Evolutionary conservation across 441 rosid species (phyloP), one percentile per base, ranked within the genome.

Genomic region (Arabidopsis hybrid): DNA sequence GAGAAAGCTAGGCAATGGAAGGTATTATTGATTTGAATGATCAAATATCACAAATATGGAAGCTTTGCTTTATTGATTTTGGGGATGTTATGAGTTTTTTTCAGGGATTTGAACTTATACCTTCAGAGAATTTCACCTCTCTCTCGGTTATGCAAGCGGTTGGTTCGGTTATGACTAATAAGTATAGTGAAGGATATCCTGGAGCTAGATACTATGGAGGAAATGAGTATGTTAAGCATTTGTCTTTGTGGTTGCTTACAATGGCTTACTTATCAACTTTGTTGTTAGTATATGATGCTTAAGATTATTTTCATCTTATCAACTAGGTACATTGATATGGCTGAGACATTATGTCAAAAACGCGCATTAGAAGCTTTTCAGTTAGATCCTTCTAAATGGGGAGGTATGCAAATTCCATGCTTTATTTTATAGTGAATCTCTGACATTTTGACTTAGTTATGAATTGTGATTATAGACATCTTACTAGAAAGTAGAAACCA

Each of bases 1-100:
- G 97, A 95, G 91, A 92, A 95, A 60, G 94, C 97, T 18, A 85
- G 99, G 87, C 97, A 95, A 73, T 91, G 97, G 99, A 95, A 95
- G 95, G 99, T 90, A 49, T 61, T 7, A 8, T 7, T 42, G 4
- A 10, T 8, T 38, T 38, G 2, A 7, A 43, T 14, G 51, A 47
- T 47, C 18, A 47, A 14, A 16, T 16, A 4, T 46, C 53, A 50
- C 32, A 51, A 21, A 51, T 51, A 0, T 45, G 2, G 40, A 60
- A 47, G 8, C 36, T 57, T 59, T 14, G 1, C 0, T 32, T 6
- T 4, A 60, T 29, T 56, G 50, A 65, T 66, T 50, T 65, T 57
- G 51, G 16, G 60, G 56, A 21, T 50, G 38, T 57, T 67, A 18
- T 2, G 55, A 18, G 7, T 21, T 52, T 32, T 1, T 47, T 72